Conservation (phyloP, 1,284 basidiomycete species). For the Uromyces viciae-fabae region DNA sequence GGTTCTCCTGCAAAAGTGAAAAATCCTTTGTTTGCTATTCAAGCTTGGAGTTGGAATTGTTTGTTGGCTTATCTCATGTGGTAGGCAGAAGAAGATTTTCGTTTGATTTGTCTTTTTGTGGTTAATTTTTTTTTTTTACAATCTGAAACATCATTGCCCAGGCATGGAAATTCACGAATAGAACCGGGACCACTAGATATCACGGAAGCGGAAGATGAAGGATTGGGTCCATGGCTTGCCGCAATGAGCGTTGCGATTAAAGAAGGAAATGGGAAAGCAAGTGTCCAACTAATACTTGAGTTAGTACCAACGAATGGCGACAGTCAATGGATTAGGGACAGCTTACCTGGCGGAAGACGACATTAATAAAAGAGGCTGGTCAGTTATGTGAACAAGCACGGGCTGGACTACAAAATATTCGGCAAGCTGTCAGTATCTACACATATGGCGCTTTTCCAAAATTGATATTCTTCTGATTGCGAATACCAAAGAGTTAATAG, state of each 20-base stretch:
- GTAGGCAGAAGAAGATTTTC: neutral
- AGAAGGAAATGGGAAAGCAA: neutral
- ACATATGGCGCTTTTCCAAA: no score
- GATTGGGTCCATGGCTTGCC: neutral
- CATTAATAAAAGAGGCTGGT: constrained; percentile 13
- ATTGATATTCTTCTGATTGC: neutral
- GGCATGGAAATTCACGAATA: constrained; percentile 37
- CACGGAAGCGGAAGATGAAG: constrained; percentile 26
- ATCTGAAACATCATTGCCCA: neutral
- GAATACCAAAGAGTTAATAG: no score
- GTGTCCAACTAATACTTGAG: constrained; percentile 24
- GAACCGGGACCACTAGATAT: constrained; percentile 33
- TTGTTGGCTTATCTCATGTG: constrained; percentile 37
- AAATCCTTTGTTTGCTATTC: constrained; percentile 15
- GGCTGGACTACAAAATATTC: constrained; percentile 5
- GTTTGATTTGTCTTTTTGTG: neutral
- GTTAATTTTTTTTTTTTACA: neutral
- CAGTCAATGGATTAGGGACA: neutral
- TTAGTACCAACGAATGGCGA: neutral
- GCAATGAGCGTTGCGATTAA: neutral
- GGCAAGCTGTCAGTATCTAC: constrained; percentile 27
- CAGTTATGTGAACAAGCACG: constrained; percentile 33
- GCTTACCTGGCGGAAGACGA: no score
- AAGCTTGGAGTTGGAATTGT: constrained; percentile 41
- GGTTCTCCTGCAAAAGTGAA: neutral